Percentiles rank a stretch among this genome's conserved stretches.
Evolutionary conservation across 345 rosid genomes (phyloP).

Genomic region (Eucalyptus tenuipes): DNA sequence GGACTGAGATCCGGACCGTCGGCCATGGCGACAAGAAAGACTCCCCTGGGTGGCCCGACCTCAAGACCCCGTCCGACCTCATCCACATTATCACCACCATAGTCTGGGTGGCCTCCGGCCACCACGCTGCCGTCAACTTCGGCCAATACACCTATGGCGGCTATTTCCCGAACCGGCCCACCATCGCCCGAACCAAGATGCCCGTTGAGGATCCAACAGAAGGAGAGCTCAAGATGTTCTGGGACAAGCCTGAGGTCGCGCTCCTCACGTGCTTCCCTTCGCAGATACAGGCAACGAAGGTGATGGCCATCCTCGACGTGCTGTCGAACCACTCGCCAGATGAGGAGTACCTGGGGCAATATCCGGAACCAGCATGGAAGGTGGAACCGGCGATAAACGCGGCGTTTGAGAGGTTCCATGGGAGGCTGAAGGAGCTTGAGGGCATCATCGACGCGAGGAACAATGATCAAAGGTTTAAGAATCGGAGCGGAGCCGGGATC

Average conservation of each 20-base stretch:
- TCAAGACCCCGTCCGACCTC: constrained; percentile 15
- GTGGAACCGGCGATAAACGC: constrained; percentile 7
- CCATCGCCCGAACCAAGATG: constrained; percentile 16
- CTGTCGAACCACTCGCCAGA: constrained; percentile 31
- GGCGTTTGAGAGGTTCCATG: constrained; percentile 19
- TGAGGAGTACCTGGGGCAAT: constrained; percentile 37
- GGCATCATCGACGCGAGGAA: constrained; percentile 23
- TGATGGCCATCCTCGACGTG: constrained; percentile 25
- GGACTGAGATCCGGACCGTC: constrained; percentile 14
- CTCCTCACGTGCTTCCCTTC: constrained; percentile 32
- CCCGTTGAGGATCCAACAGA: constrained; percentile 20
- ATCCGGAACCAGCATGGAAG: constrained; percentile 13
- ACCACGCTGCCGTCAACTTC: constrained; percentile 37
- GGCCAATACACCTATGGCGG: constrained; percentile 21
- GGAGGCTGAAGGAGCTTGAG: constrained; percentile 21
- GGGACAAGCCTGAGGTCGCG: constrained; percentile 18
- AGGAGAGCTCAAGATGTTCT: constrained; percentile 16
- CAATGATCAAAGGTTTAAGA: constrained; percentile 1
- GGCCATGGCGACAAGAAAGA: constrained; percentile 47
- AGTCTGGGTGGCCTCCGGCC: constrained; percentile 26
- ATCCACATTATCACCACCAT: constrained; percentile 20
- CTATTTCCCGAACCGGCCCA: constrained; percentile 26
- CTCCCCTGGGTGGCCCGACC: constrained; percentile 39
- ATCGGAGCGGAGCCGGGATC: constrained; percentile 29
- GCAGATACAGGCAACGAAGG: constrained; percentile 19